phyloP scores from a whole-genome alignment of 2,329 filamentous ascomycete genomes.

The Aspergillus pseudotamarii region DNA sequence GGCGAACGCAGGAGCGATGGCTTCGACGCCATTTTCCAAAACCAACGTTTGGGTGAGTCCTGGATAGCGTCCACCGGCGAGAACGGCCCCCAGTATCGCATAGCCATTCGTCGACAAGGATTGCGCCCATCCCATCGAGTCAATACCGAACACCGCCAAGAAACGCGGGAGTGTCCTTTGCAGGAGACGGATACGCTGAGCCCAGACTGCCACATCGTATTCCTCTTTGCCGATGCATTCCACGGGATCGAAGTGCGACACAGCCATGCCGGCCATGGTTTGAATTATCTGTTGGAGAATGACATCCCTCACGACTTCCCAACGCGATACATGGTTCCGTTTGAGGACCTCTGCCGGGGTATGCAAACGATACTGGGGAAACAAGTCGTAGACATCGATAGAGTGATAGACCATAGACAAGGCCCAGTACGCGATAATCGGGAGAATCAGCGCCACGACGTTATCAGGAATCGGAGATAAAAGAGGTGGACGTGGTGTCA shows the following conservation, averaged over 20 bases:
- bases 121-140: constrained; percentile 73
- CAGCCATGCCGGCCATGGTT: constrained; percentile 67
- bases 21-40: constrained; percentile 51
- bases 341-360: constrained; percentile 88
- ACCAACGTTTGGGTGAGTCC: constrained; percentile 64
- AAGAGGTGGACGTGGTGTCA: constrained; percentile 70
- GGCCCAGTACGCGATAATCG: constrained; percentile 84
- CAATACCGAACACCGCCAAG: constrained; percentile 72
- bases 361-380: constrained; percentile 89
- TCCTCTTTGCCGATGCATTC: constrained; percentile 77
- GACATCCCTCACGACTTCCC: constrained; percentile 87
- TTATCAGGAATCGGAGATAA: constrained; percentile 80
- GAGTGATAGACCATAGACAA: constrained; percentile 84
- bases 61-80: constrained; percentile 82
- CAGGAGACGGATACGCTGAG: constrained; percentile 74
- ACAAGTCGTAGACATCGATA: constrained; percentile 82
- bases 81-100: constrained; percentile 71
- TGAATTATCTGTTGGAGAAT: constrained; percentile 91
- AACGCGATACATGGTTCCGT: constrained; percentile 82
- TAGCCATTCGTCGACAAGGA: constrained; percentile 68
- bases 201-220: constrained; percentile 89
- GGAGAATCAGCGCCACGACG: constrained; percentile 73
- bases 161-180: constrained; percentile 76
- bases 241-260: constrained; percentile 72
- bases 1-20: constrained; percentile 71